These are phyloP conservation scores for Chaetomiaceae sp. DNA, from an alignment of 2,329 filamentous ascomycete species.

Conservation along the genomic window DNA sequence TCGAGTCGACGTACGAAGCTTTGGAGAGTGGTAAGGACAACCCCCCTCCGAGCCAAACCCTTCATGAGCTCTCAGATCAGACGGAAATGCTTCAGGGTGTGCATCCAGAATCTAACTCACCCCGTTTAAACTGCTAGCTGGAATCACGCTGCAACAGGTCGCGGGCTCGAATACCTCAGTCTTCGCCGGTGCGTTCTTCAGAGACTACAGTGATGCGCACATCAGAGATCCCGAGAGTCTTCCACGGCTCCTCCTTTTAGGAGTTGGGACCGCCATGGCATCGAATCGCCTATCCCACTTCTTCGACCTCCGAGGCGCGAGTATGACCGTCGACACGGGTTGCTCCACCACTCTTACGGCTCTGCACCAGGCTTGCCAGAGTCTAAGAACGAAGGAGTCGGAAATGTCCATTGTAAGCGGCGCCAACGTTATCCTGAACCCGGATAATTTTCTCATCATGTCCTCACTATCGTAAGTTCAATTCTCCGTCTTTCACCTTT, in stretches of 20 bases:
- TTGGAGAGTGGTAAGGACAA: too few species aligned
- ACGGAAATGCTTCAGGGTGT: too few species aligned
- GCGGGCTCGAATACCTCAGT: conserved; percentile 3
- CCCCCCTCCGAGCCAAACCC: too few species aligned
- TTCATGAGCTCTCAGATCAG: too few species aligned
- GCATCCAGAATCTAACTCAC: too few species aligned
- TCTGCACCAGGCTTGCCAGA: conserved; percentile 11
- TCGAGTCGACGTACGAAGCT: background rate
- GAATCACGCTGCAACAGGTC: background rate
- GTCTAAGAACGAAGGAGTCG: conserved; percentile 6
- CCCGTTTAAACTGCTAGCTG: background rate
- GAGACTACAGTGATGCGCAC: background rate
- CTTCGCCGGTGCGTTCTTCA: background rate
- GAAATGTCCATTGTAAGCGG: conserved; percentile 7
- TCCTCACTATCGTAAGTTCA: conserved; percentile 22
- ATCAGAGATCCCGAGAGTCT: background rate
- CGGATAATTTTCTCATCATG: background rate
- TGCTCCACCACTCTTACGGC: conserved; percentile 1
- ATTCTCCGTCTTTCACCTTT: too few species aligned
- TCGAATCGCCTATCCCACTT: conserved; percentile 14
- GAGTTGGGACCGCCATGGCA: conserved; percentile 2
- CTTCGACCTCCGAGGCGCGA: conserved; percentile 13
- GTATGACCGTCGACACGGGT: conserved; percentile 12
- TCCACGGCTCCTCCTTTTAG: background rate
- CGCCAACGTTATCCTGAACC: background rate